Evolutionary conservation across 345 rosid genomes (phyloP).

Genomic region (Kernera saxatilis): DNA sequence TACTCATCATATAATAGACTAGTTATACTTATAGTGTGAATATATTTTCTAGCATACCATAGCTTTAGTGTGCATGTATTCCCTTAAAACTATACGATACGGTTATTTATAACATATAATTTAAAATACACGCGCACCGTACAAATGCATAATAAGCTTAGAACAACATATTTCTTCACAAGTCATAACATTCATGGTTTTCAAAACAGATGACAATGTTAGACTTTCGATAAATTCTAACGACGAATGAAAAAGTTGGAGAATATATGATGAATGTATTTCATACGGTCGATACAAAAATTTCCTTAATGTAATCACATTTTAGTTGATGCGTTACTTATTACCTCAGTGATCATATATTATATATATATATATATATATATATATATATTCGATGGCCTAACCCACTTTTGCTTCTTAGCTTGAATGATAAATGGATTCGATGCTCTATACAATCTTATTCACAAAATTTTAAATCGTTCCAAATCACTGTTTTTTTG

Average conservation of each 20-base stretch:
- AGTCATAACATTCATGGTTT: constrained; percentile 3
- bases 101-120: not conserved
- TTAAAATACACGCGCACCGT: not conserved
- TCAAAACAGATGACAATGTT: not conserved
- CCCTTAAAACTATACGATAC: not conserved
- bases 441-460: constrained; percentile 10
- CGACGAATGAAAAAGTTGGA: not conserved
- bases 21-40: not conserved
- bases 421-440: constrained; percentile 13
- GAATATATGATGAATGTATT: not conserved
- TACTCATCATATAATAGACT: not conserved
- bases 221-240: no score
- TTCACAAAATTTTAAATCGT: not conserved
- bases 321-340: not conserved
- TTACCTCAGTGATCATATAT: not conserved
- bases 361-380: no score
- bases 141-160: not conserved
- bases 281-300: not conserved
- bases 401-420: constrained; percentile 25
- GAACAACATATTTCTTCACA: not conserved
- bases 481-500: not conserved
- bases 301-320: not conserved
- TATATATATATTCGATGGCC: constrained; percentile 17
- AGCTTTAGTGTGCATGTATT: not conserved
- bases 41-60: not conserved